Evolutionary conservation across 2,329 filamentous ascomycete genomes (phyloP).

Genomic region (Sporothrix schenckii): DNA sequence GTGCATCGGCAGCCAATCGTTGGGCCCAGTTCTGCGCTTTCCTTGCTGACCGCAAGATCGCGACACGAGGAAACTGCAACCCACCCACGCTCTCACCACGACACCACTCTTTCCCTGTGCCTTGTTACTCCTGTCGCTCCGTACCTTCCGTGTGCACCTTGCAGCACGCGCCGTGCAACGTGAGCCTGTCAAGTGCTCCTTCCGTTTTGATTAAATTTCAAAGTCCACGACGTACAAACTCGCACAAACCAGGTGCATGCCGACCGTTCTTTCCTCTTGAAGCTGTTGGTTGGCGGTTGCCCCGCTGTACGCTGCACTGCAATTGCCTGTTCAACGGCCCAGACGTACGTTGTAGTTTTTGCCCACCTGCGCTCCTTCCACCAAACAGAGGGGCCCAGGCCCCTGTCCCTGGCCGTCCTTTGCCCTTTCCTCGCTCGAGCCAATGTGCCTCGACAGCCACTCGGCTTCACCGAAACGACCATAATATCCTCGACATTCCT

Average conservation of each 20-base stretch:
- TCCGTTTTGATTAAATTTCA: background rate
- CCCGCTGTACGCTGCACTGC: conserved; percentile 21
- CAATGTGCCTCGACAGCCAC: conserved; percentile 19
- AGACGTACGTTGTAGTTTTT: background rate
- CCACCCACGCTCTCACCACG: conserved; percentile 12
- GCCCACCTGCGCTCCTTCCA: background rate
- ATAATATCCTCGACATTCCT: conserved; percentile 18
- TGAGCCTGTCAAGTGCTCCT: conserved; percentile 26
- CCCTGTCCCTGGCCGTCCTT: conserved; percentile 1
- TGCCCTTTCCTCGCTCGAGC: background rate
- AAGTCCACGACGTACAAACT: background rate
- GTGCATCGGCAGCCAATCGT: conserved; percentile 19
- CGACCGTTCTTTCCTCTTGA: conserved; percentile 10
- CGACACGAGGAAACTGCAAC: conserved; percentile 27
- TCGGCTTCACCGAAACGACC: conserved; percentile 13
- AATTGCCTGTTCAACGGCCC: conserved; percentile 28
- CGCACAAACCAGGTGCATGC: conserved; percentile 8
- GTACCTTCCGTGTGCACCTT: conserved; percentile 29
- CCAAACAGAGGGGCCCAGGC: conserved; percentile 5
- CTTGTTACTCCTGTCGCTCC: conserved; percentile 21
- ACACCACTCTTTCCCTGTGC: conserved; percentile 12
- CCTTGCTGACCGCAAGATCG: conserved; percentile 17
- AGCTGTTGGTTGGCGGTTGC: conserved; percentile 30
- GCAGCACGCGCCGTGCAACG: conserved; percentile 31
- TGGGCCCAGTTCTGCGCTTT: background rate